Conservation (phyloP, 257 asterid species). For the Linderniella brevidens region DNA sequence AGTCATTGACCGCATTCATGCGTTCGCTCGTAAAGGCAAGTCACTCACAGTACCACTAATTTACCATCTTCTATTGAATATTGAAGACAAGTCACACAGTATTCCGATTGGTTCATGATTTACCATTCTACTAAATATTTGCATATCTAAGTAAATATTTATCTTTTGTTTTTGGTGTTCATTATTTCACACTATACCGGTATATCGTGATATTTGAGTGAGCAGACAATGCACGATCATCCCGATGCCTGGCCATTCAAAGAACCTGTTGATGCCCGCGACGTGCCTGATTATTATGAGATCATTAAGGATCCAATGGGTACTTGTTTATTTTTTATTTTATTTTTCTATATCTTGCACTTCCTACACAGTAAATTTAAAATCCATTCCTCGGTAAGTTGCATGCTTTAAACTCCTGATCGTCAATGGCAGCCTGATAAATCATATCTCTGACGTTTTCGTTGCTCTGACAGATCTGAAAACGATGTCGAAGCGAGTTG, state of each 20-base stretch:
- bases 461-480: constrained; percentile 41
- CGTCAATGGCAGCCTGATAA: too few species aligned
- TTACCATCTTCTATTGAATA: too few species aligned
- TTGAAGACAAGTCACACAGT: not conserved
- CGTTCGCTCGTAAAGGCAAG: constrained; percentile 77
- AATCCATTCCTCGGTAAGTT: too few species aligned
- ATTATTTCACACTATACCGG: constrained; percentile 1
- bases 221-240: constrained; percentile 83
- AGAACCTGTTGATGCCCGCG: constrained; percentile 95
- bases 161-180: too few species aligned
- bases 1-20: constrained; percentile 74
- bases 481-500: constrained; percentile 87
- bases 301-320: constrained; percentile 95
- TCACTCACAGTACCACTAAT: constrained; percentile 8
- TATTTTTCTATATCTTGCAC: not conserved
- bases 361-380: too few species aligned
- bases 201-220: constrained; percentile 12
- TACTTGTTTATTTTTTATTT: constrained; percentile 10
- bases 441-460: constrained; percentile 1
- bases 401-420: too few species aligned
- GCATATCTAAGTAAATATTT: constrained; percentile 2
- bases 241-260: constrained; percentile 99
- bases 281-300: constrained; percentile 92
- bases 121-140: not conserved
- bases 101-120: not conserved